These are phyloP conservation scores for Candida fluviatilis DNA, from an alignment of 805 yeast genomes.

Conservation along the genomic window DNA sequence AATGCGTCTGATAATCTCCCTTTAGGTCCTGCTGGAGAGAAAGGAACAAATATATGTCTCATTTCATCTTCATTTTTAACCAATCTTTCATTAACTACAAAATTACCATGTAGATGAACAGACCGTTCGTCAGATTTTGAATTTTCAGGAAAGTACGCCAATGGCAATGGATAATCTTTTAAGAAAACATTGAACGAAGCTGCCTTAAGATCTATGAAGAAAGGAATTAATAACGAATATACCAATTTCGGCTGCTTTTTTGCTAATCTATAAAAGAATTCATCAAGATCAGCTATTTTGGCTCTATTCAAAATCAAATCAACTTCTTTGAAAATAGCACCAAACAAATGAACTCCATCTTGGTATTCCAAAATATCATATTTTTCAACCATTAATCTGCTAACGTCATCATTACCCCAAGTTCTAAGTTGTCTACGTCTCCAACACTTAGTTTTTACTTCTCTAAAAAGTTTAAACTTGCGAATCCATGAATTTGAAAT, in stretches of 20 bases:
- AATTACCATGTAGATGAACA: constrained; percentile 36
- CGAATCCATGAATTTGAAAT: constrained; percentile 32
- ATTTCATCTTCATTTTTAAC: constrained; percentile 38
- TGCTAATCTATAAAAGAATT: constrained; percentile 31
- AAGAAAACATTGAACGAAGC: constrained; percentile 41
- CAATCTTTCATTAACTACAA: constrained; percentile 57
- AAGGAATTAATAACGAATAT: constrained; percentile 54
- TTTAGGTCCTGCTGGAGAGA: constrained; percentile 48
- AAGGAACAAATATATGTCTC: constrained; percentile 52
- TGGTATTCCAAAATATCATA: constrained; percentile 32
- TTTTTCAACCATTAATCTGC: constrained; percentile 25
- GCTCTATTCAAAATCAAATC: constrained; percentile 27
- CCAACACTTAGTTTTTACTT: constrained; percentile 22
- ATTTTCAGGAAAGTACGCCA: constrained; percentile 45
- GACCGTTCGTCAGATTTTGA: constrained; percentile 20
- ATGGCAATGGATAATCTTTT: constrained; percentile 56
- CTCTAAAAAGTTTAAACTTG: constrained; percentile 24
- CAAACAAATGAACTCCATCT: constrained; percentile 30
- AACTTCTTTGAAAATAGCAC: constrained; percentile 24
- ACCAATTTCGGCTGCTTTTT: constrained; percentile 50
- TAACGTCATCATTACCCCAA: constrained; percentile 35
- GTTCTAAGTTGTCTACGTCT: constrained; percentile 17
- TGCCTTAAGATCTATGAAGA: constrained; percentile 43
- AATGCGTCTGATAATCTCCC: constrained; percentile 40
- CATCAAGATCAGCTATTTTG: constrained; percentile 28